Conservation (phyloP, 1,139 yeast species). For the Geotrichum armillariae region DNA sequence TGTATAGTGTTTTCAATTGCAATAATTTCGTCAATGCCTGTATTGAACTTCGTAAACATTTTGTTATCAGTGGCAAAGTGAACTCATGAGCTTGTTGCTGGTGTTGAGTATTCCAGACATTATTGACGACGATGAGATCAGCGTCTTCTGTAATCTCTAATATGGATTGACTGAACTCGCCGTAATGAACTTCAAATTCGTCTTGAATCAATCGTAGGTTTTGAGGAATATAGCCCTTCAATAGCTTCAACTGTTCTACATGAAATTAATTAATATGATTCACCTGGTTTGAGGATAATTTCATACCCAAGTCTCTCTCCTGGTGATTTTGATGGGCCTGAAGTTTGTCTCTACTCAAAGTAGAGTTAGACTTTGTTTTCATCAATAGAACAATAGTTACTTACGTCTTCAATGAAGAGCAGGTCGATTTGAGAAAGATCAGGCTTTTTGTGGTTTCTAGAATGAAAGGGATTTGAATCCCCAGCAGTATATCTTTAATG, state of each 20-base stretch:
- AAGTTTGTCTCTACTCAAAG: no score
- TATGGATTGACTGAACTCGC: neutral
- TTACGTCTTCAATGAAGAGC: neutral
- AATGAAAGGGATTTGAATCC: neutral
- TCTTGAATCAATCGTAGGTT: conserved; percentile 5
- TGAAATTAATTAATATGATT: neutral
- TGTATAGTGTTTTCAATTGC: conserved; percentile 16
- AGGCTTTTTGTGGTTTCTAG: conserved; percentile 7
- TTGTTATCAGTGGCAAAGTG: neutral
- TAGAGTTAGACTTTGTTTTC: neutral
- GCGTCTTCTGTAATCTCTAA: neutral
- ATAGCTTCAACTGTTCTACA: conserved; percentile 16
- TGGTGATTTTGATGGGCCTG: neutral
- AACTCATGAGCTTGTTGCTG: neutral
- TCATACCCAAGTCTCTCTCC: neutral
- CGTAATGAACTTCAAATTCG: conserved; percentile 12
- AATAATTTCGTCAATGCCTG: conserved; percentile 12
- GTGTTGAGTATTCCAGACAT: neutral
- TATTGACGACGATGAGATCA: neutral
- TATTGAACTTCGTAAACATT: neutral
- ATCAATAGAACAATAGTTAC: neutral
- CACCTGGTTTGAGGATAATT: neutral
- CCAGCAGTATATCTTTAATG: neutral
- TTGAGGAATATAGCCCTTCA: conserved; percentile 16
- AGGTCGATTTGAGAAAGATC: conserved; percentile 1